These are phyloP conservation scores for Quercus berberidifolia DNA, from an alignment of 306 rosid species.

Conservation along the genomic window DNA sequence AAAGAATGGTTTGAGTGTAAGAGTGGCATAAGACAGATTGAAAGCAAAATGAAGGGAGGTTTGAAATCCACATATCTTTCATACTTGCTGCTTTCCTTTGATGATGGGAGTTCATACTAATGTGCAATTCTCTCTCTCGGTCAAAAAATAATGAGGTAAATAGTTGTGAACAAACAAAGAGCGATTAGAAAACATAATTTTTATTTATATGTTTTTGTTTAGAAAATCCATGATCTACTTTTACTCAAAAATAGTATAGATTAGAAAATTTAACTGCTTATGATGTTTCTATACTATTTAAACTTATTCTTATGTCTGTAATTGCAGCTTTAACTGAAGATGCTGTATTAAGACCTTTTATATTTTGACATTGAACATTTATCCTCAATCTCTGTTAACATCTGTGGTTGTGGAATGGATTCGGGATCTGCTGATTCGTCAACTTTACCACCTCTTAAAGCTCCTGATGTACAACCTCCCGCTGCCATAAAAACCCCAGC, in stretches of 20 bases:
- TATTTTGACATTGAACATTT: constrained; percentile 30
- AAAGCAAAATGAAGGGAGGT: background rate
- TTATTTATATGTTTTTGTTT: too few species aligned
- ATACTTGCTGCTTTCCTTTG: background rate
- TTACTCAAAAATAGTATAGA: too few species aligned
- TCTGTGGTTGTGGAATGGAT: constrained; percentile 53
- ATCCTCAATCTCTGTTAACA: constrained; percentile 19
- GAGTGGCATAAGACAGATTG: too few species aligned
- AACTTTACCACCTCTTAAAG: constrained; percentile 32
- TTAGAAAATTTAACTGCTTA: background rate
- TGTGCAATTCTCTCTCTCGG: background rate
- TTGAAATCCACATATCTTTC: background rate
- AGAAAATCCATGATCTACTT: too few species aligned
- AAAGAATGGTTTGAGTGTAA: too few species aligned
- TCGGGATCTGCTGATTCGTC: constrained; percentile 48
- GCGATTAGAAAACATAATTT: background rate
- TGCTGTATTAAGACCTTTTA: constrained; percentile 24
- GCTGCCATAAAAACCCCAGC: constrained; percentile 28
- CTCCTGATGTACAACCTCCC: constrained; percentile 32
- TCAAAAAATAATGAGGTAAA: background rate
- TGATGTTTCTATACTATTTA: constrained; percentile 8
- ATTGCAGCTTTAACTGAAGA: constrained; percentile 32
- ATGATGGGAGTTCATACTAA: background rate
- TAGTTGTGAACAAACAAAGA: background rate
- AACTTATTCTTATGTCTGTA: background rate